Base-by-base conservation (phyloP, 352 stramenopile genomes). In the Hyaloperonospora arabidopsidis region DNA sequence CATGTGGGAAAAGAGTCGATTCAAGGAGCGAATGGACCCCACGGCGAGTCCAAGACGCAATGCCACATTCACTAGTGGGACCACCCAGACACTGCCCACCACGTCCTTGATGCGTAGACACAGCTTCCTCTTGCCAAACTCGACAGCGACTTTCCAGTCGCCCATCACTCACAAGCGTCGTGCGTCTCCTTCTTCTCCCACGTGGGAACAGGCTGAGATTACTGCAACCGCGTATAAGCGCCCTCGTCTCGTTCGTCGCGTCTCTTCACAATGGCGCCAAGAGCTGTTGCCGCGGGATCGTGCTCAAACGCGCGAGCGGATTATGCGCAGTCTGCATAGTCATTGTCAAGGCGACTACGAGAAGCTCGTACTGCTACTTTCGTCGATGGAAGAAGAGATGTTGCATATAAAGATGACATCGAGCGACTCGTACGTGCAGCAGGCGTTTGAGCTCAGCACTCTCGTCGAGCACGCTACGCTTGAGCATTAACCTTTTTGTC, bases 371-470 rank as follows among this genome's bases (percentile, higher is more conserved):
- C 45, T 70, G 15, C 57, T 92, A 23, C 54, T 89, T 2, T 70
- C 77, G 11, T 71, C 82, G 10, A 72, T 92, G 65, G 82, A 92
- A 39, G 82, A 92, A 57, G 79, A 92, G 59, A 60, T 92, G 29
- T 57, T 92, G 52, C 77, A 92, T 58, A 72, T 87, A 46, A 81
- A 84, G 41, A 86, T 76, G 10, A 79, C 60, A 28, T 84, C 82
- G 21, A 79, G 65, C 44, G 65, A 84, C 44, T 71, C 86, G 52
- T 92, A 88, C 52, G 65, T 73, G 46, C 55, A 83, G 19, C 79
- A 89, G 57, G 72, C 76, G 0, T 52, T 61, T 25, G 76, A 76
- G 19, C 61, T 89, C 34, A 72, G 68, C 45, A 54, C 73, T 47
- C 71, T 77, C 47, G 81, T 89, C 52, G 54, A 65, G 44, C 55